Percentiles rank a stretch among this genome's conserved stretches.
Evolutionary conservation across 225 moss, liverwort and hornwort species (phyloP).

Genomic region (Marchantia polymorpha): DNA sequence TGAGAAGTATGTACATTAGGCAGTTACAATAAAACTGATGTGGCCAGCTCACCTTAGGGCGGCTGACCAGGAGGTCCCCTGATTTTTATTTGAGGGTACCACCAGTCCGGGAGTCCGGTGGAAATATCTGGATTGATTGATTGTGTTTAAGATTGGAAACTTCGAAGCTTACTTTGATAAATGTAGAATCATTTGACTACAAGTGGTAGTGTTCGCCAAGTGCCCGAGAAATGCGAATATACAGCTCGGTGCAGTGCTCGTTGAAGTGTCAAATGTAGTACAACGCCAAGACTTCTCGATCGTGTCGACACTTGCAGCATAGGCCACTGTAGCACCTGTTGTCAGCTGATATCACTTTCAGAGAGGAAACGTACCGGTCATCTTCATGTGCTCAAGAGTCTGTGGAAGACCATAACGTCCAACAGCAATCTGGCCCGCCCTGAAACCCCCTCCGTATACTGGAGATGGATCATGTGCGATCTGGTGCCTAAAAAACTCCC

Average conservation of each 20-base stretch:
- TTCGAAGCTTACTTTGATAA: not conserved
- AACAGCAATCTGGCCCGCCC: constrained; percentile 32
- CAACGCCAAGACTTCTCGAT: not conserved
- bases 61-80: constrained; percentile 4
- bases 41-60: constrained; percentile 3
- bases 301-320: not conserved
- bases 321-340: not conserved
- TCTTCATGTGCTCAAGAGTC: constrained; percentile 43
- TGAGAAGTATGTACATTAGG: not conserved
- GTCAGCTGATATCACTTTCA: constrained; percentile 12
- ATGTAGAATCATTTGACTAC: not conserved
- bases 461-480: constrained; percentile 48
- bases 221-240: not conserved
- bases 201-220: not conserved
- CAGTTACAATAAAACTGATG: not conserved
- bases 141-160: not conserved
- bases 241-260: not conserved
- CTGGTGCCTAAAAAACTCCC: constrained; percentile 50
- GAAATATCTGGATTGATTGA: not conserved
- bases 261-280: not conserved
- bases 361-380: constrained; percentile 38
- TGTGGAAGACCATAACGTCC: constrained; percentile 35
- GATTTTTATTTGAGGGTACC: not conserved
- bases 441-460: constrained; percentile 48
- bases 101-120: not conserved